Evolutionary conservation across 1,284 basidiomycete genomes (phyloP).

Genomic region (Meira miltonrushii): DNA sequence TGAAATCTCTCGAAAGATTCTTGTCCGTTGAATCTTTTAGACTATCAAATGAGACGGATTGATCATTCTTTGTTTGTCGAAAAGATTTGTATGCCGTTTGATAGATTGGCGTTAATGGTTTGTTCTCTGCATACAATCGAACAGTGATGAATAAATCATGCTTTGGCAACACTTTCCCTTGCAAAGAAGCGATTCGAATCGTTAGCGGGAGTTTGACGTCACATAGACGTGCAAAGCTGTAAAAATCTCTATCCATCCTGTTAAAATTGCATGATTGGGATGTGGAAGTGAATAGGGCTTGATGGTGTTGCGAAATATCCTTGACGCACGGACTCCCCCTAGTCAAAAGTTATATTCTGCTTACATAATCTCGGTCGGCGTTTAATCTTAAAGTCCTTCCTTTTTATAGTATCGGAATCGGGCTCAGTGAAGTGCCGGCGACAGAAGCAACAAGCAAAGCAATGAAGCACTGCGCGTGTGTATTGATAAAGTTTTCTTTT

Average conservation of each 20-base stretch:
- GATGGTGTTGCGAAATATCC: too few relatives aligned
- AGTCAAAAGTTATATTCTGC: too few relatives aligned
- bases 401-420: too few relatives aligned
- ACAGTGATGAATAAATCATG: conserved; percentile 89
- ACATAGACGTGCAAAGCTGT: conserved; percentile 42
- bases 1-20: neutral
- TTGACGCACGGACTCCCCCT: too few relatives aligned
- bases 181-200: conserved; percentile 22
- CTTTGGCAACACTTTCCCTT: conserved; percentile 28
- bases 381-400: too few relatives aligned
- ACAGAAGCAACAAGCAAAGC: too few relatives aligned
- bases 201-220: conserved; percentile 21
- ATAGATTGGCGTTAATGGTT: conserved; percentile 80
- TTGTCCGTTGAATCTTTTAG: neutral
- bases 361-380: too few relatives aligned
- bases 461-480: too few relatives aligned
- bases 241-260: conserved; percentile 29
- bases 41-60: neutral
- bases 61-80: conserved; percentile 56
- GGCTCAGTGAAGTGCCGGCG: too few relatives aligned
- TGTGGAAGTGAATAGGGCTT: too few relatives aligned
- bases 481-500: too few relatives aligned
- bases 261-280: neutral
- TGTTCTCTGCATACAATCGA: conserved; percentile 85
- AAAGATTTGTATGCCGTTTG: conserved; percentile 89